phyloP scores from a whole-genome alignment of 2,329 filamentous ascomycete genomes.

The Stachybotrys elegans region DNA sequence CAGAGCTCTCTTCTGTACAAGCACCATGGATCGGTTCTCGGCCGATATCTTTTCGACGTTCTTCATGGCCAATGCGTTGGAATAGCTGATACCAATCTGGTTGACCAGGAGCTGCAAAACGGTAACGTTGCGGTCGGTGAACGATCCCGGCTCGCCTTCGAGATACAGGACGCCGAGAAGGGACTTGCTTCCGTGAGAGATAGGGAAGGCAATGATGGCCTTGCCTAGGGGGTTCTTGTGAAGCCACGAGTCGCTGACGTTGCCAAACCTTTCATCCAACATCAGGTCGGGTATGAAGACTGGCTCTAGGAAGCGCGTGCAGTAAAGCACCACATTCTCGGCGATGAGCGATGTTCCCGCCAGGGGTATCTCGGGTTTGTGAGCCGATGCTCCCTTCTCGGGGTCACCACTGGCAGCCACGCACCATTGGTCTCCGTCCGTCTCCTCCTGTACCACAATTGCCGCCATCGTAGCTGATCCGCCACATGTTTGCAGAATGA shows the following conservation, averaged over 20 bases:
- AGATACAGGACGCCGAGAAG: slow-evolving; percentile 72
- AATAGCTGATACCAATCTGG: slow-evolving; percentile 70
- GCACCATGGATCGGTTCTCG: slow-evolving; percentile 73
- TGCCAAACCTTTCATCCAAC: slow-evolving; percentile 72
- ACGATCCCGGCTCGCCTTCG: slow-evolving; percentile 68
- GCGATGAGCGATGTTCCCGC: slow-evolving; percentile 64
- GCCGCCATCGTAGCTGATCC: slow-evolving; percentile 65
- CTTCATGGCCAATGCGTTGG: slow-evolving; percentile 62
- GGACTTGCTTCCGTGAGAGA: slow-evolving; percentile 65
- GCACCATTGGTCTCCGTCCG: slow-evolving; percentile 59
- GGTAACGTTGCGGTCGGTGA: slow-evolving; percentile 68
- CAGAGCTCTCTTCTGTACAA: slow-evolving; percentile 69
- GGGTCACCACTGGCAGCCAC: slow-evolving; percentile 70
- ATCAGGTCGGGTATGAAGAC: slow-evolving; percentile 71
- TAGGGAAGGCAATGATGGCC: slow-evolving; percentile 75
- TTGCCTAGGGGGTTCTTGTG: slow-evolving; percentile 64
- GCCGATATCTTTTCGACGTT: slow-evolving; percentile 72
- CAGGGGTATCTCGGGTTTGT: slow-evolving; percentile 60
- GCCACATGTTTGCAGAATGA: slow-evolving; percentile 73
- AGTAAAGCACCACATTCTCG: slow-evolving; percentile 72
- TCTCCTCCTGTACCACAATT: slow-evolving; percentile 69
- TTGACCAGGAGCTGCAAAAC: slow-evolving; percentile 69
- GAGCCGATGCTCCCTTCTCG: slow-evolving; percentile 62
- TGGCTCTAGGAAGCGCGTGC: slow-evolving; percentile 68
- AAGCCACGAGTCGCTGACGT: slow-evolving; percentile 65